Conservation (phyloP, 2,329 filamentous ascomycete genomes). For the Cephalotrichum gorgonifer region DNA sequence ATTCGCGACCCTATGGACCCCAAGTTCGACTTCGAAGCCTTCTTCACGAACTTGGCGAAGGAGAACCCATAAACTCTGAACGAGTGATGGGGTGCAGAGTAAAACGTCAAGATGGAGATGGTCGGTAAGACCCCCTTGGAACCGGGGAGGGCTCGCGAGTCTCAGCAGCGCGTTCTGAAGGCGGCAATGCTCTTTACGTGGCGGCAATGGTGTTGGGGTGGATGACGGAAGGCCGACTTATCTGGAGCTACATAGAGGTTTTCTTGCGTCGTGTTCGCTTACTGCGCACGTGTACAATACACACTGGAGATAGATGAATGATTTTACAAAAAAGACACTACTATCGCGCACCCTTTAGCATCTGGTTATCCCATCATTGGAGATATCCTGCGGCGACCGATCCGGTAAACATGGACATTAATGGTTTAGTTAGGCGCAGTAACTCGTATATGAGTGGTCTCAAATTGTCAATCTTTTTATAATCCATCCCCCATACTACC, state of each 20-base stretch:
- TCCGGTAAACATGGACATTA: no score
- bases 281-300: conserved; percentile 5
- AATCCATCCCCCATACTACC: no score
- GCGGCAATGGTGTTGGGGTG: background rate
- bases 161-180: background rate
- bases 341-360: no score
- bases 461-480: no score
- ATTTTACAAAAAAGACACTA: background rate
- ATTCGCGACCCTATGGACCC: conserved; percentile 62
- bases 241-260: conserved; percentile 6
- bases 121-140: background rate
- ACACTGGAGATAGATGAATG: conserved; percentile 5
- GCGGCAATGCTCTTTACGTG: conserved; percentile 2
- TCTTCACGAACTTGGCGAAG: conserved; percentile 53
- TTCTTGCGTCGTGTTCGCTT: conserved; percentile 3
- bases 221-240: background rate
- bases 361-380: no score
- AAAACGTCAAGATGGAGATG: background rate
- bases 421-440: no score
- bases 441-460: no score
- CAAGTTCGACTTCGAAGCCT: conserved; percentile 89
- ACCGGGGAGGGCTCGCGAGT: background rate
- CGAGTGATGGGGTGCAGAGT: background rate
- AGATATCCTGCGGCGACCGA: no score
- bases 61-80: conserved; percentile 35